Conservation (phyloP, 2,329 filamentous ascomycete species). For the Colletotrichum salicis region DNA sequence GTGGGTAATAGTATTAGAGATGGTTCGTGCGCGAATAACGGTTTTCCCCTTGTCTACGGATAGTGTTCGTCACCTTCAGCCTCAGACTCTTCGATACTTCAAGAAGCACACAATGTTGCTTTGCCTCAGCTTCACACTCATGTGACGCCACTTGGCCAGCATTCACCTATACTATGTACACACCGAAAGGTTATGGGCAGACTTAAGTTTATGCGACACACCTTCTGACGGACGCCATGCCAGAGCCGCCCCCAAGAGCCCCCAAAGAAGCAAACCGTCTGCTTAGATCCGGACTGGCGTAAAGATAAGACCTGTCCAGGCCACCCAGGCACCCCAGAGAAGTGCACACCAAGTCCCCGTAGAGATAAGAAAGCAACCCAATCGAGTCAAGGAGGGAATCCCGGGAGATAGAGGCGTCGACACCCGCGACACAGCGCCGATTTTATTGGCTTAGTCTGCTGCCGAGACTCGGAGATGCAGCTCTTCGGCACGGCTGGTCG, state of each 20-base stretch:
- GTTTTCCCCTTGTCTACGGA: neutral
- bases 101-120: neutral
- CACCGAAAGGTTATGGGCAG: conserved; percentile 9
- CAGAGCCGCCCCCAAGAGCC: neutral
- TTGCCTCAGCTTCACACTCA: neutral
- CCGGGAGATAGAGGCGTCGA: conserved; percentile 13
- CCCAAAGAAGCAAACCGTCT: neutral
- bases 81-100: neutral
- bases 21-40: neutral
- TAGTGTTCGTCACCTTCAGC: neutral
- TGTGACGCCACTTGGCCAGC: neutral
- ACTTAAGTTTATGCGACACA: neutral
- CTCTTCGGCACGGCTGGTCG: conserved; percentile 1
- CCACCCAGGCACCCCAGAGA: conserved; percentile 5
- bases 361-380: conserved; percentile 30
- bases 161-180: neutral
- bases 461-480: conserved; percentile 31
- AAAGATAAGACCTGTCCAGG: conserved; percentile 21
- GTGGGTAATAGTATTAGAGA: no score
- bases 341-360: neutral
- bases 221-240: neutral
- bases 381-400: conserved; percentile 6
- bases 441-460: conserved; percentile 18
- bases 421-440: neutral
- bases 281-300: neutral